Conservation (phyloP, 2,329 filamentous ascomycete genomes). For the Davidsoniella virescens region DNA sequence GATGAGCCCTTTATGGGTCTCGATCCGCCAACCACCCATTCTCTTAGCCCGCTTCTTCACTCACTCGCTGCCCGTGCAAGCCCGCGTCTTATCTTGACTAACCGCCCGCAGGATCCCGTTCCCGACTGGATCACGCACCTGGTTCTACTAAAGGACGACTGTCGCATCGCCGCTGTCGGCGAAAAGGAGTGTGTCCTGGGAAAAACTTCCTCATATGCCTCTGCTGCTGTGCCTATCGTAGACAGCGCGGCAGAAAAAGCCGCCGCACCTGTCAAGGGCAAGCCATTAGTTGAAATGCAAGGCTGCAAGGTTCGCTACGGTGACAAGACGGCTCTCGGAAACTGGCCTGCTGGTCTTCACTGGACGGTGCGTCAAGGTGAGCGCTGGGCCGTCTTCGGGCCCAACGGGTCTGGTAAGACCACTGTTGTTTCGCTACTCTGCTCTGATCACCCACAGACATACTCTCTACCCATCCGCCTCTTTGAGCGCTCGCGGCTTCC, state of each 20-base stretch:
- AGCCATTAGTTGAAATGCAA: conserved; percentile 71
- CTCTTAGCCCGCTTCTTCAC: conserved; percentile 54
- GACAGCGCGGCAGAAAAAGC: conserved; percentile 30
- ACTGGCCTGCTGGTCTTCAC: conserved; percentile 61
- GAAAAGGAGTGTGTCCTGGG: conserved; percentile 45
- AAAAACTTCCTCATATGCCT: conserved; percentile 30
- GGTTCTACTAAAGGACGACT: conserved; percentile 51
- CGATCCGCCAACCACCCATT: conserved; percentile 64
- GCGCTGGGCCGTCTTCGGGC: conserved; percentile 82
- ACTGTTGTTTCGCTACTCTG: conserved; percentile 84
- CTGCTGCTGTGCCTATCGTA: conserved; percentile 16
- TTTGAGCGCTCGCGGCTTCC: conserved; percentile 74
- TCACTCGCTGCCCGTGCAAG: conserved; percentile 47
- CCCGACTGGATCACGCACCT: conserved; percentile 86
- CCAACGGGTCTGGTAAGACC: conserved; percentile 91
- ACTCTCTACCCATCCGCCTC: conserved; percentile 70
- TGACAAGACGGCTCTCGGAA: conserved; percentile 59
- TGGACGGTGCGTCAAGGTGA: conserved; percentile 76
- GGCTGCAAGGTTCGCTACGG: conserved; percentile 73
- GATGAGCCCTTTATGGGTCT: conserved; percentile 96
- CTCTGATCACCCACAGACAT: conserved; percentile 90
- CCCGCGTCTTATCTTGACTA: conserved; percentile 60
- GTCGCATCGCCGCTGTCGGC: conserved; percentile 50
- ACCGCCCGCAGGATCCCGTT: conserved; percentile 71
- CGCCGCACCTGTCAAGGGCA: conserved; percentile 29